Base-by-base conservation (phyloP, 2,329 filamentous ascomycete species). In the Stemphylium vesicarium region DNA sequence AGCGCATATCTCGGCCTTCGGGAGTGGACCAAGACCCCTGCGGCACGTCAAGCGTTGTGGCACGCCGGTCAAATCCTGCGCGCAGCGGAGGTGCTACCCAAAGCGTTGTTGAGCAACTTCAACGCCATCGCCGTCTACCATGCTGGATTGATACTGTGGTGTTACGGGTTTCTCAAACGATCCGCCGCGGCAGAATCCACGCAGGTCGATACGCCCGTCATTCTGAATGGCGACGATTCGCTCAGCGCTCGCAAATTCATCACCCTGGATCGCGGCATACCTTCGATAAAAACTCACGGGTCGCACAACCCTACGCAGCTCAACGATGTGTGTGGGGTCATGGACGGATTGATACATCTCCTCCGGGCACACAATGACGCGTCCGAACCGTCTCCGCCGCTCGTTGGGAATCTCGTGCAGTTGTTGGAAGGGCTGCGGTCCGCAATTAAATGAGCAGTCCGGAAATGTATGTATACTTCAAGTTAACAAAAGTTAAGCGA, bases 101-200 rank as follows among this genome's bases (percentile, higher is more conserved):
- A 76, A 1, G 79, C 81, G 0, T 78, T 82, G 10, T 72, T 90
- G 3, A 83, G 85, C 38, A 85, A 88, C 58, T 90, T 91, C 68
- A 84, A 85, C 57, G 87, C 88, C 0, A 84, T 91, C 6, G 85
- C 84, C 0, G 81, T 90, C 0, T 89, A 90, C 66, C 88, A 91
- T 67, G 87, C 86, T 4, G 81, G 83, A 11, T 77, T 92, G 4
- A 84, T 85, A 0, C 77, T 91, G 36, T 92, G 89, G 89, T 83
- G 84, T 0, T 90, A 88, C 61, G 86, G 87, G 0, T 83, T 90
- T 42, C 71, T 80, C 46, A 75, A 74, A 12, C 74, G 74, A 35
- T 63, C 60, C 4, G 32, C 58, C 16, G 44, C 69, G 32, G 68
- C 62, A 26, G 68, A 58, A 45, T 69, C 68, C 18, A 75, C 77